phyloP scores from a whole-genome alignment of 176 grass and related monocot species.

The Rhynchospora pubera region DNA sequence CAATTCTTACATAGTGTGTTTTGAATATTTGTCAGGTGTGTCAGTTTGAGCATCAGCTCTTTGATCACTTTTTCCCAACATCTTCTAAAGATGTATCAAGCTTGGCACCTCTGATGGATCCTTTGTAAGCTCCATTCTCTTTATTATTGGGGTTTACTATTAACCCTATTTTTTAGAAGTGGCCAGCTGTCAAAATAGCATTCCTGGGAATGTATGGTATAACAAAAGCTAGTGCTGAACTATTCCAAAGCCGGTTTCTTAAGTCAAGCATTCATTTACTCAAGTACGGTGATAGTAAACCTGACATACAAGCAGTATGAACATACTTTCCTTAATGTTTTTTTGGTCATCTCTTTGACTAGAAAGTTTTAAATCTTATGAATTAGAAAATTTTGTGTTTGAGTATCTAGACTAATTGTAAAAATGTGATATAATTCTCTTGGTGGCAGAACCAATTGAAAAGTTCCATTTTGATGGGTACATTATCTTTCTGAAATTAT shows the following conservation, averaged over 20 bases:
- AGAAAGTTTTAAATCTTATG: too few relatives aligned
- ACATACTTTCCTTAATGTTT: too few relatives aligned
- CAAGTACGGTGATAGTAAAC: not conserved
- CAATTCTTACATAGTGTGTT: slow-evolving; percentile 28
- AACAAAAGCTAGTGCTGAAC: not conserved
- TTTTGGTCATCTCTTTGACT: too few relatives aligned
- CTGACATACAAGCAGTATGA: not conserved
- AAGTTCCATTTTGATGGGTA: not conserved
- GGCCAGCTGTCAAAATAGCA: not conserved
- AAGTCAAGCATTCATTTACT: not conserved
- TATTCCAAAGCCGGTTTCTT: not conserved
- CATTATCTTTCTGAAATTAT: not conserved
- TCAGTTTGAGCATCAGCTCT: slow-evolving; percentile 98
- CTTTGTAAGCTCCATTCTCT: slow-evolving; percentile 60
- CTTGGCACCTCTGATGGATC: slow-evolving; percentile 85
- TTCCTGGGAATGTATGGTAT: not conserved
- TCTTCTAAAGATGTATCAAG: slow-evolving; percentile 75
- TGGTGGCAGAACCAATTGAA: too few relatives aligned
- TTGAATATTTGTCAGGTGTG: slow-evolving; percentile 66
- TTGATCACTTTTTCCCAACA: slow-evolving; percentile 92
- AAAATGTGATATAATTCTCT: too few relatives aligned
- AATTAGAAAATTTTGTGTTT: too few relatives aligned
- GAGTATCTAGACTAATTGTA: too few relatives aligned
- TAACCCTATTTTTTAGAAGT: not conserved
- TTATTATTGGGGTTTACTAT: not conserved